Evolutionary conservation across 306 rosid species (phyloP).

Genomic region (Citrullus colocynthis): DNA sequence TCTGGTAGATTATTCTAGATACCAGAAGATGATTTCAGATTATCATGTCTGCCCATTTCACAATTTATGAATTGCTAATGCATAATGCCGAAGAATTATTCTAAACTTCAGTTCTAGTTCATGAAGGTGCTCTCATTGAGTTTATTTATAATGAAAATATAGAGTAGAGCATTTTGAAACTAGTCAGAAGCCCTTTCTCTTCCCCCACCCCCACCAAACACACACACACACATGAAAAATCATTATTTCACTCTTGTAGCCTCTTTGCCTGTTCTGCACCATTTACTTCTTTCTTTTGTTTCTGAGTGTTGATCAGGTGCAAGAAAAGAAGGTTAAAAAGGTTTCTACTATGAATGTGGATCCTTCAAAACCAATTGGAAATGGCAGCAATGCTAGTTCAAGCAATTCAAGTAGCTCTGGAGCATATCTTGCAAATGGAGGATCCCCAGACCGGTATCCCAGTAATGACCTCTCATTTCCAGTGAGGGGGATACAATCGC

Average conservation of each 20-base stretch:
- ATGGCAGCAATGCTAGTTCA: constrained; percentile 31
- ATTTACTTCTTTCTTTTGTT: background rate
- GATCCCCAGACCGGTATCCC: constrained; percentile 22
- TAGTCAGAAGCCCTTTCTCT: background rate
- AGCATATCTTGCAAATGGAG: constrained; percentile 35
- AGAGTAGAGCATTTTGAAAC: background rate
- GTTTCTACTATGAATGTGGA: constrained; percentile 39
- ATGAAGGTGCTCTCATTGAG: background rate
- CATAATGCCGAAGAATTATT: background rate
- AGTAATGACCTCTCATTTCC: constrained; percentile 27
- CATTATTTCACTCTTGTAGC: background rate
- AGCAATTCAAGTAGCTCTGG: constrained; percentile 24
- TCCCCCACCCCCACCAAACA: background rate
- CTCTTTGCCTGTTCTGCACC: background rate
- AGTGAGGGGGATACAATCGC: constrained; percentile 21
- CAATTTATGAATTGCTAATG: background rate
- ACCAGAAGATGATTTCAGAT: background rate
- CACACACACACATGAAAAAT: background rate
- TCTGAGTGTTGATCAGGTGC: constrained; percentile 7
- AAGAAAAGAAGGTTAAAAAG: constrained; percentile 35
- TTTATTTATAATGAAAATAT: background rate
- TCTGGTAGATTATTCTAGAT: background rate
- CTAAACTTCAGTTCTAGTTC: background rate
- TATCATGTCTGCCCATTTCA: background rate
- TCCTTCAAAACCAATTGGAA: constrained; percentile 27